These are phyloP conservation scores for Mortierella sp. DNA, from an alignment of 371 early-diverging fungal species.

Conservation along the genomic window DNA sequence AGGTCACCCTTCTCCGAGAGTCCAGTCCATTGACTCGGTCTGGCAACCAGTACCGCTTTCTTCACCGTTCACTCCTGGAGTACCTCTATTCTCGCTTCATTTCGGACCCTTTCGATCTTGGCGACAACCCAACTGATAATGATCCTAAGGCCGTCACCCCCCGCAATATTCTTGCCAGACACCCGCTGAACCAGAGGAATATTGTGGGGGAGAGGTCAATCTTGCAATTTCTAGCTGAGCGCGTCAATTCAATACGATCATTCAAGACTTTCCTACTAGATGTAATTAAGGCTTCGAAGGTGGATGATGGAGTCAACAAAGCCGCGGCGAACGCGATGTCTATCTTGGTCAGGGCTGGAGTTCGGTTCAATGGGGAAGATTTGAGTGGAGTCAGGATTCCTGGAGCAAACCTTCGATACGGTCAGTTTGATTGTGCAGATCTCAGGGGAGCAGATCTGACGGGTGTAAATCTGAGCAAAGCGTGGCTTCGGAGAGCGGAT, in stretches of 20 bases:
- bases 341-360: not conserved
- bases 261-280: not conserved
- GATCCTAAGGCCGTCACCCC: not conserved
- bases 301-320: not conserved
- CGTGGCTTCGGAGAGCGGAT: not conserved
- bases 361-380: not conserved
- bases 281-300: not conserved
- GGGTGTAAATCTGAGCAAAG: not conserved
- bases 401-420: not conserved
- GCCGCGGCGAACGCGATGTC: not conserved
- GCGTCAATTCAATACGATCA: too few relatives aligned
- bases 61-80: not conserved
- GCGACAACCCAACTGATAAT: too few relatives aligned
- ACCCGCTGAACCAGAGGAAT: not conserved
- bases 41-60: not conserved
- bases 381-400: not conserved
- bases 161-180: not conserved
- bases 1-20: not conserved
- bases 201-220: not conserved
- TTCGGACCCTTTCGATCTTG: not conserved
- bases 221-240: not conserved
- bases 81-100: not conserved
- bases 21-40: not conserved
- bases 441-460: not conserved
- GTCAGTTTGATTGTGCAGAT: not conserved